Base-by-base conservation (phyloP, 2,329 filamentous ascomycete genomes). In the Claviceps lovelessii region DNA sequence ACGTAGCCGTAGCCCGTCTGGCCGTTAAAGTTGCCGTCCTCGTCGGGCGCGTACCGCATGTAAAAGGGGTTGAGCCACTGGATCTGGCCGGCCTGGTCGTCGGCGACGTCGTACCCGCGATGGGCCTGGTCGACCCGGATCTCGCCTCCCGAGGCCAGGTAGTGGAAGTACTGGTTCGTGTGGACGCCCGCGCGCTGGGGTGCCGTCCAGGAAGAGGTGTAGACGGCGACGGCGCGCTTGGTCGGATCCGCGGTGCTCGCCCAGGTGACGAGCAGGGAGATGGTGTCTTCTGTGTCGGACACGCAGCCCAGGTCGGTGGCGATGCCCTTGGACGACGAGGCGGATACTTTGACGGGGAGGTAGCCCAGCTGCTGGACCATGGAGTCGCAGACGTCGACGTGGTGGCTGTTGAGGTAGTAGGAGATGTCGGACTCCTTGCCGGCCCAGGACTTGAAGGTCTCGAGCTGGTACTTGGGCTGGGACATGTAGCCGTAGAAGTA, bases 401-500 rank as follows among this genome's bases (percentile, higher is more conserved):
- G 91, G 73, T 96, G 90, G 60, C 84, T 89, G 78, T 96, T 96
- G 61, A 96, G 81, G 72, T 96, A 96, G 76, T 96, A 96, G 10
- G 85, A 90, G 63, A 96, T 96, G 69, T 96, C 91, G 35, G 85
- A 90, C 62, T 95, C 90, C 63, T 85, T 83, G 59, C 90, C 90
- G 0, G 90, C 90, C 90, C 90, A 95, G 3, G 89, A 86, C 71
- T 89, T 90, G 82, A 95, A 95, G 0, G 90, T 95, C 76, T 94
- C 87, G 50, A 95, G 80, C 73, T 95, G 90, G 52, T 79, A 88
- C 73, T 94, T 95, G 57, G 85, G 87, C 76, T 95, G 90, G 51
- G 84, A 88, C 90, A 95, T 95, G 79, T 96, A 96, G 63, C 81
- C 86, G 78, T 95, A 96, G 69, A 95, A 96, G 77, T 96, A 96